Conservation (phyloP, 805 yeast species). For the Nakazawaea laoshanensis region DNA sequence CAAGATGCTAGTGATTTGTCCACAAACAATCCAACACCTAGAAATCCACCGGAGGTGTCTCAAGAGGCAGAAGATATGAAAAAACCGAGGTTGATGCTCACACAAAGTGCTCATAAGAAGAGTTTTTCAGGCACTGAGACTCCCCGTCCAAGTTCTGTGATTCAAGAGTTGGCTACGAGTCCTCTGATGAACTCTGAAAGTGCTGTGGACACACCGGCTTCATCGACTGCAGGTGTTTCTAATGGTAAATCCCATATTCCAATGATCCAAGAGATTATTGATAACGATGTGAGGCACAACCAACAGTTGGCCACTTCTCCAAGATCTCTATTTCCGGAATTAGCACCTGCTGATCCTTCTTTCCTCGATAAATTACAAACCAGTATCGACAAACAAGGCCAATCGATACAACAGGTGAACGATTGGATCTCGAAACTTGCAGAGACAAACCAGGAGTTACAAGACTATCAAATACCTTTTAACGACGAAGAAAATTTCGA, state of each 20-base stretch:
- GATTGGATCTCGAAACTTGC: constrained; percentile 40
- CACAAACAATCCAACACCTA: too few species aligned
- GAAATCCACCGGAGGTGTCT: too few species aligned
- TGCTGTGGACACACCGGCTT: not conserved
- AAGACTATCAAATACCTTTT: not conserved
- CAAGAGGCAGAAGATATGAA: constrained; percentile 2
- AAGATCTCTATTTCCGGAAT: constrained; percentile 20
- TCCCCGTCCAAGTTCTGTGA: not conserved
- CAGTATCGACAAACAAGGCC: constrained; percentile 39
- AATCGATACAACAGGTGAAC: constrained; percentile 44
- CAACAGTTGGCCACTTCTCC: constrained; percentile 16
- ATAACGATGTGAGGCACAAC: constrained; percentile 10
- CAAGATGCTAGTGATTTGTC: constrained; percentile 4
- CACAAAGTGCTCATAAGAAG: constrained; percentile 8
- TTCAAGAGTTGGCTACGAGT: constrained; percentile 11
- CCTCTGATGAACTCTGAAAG: constrained; percentile 19
- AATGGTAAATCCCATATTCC: constrained; percentile 11
- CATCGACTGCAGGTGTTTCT: not conserved
- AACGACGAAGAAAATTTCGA: constrained; percentile 23
- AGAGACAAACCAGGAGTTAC: not conserved
- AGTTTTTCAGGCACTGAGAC: not conserved
- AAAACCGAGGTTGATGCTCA: constrained; percentile 12
- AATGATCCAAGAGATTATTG: constrained; percentile 10
- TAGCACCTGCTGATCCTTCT: constrained; percentile 12
- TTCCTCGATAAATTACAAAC: constrained; percentile 33